phyloP scores from a whole-genome alignment of 1,139 yeast genomes.

The Blastobotrys ciferrii region DNA sequence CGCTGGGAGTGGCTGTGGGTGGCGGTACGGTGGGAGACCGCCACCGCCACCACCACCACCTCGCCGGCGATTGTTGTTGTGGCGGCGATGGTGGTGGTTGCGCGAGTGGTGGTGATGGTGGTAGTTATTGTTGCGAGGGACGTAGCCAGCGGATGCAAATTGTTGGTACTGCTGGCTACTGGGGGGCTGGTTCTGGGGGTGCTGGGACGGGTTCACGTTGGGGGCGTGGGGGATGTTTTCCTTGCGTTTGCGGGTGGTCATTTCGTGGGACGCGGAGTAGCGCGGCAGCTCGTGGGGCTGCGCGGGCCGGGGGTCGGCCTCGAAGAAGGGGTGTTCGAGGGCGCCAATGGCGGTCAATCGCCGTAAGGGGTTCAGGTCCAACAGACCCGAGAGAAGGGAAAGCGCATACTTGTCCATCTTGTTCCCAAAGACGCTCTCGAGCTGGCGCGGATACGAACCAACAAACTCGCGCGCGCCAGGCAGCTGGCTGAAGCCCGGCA shows the following conservation, averaged over 20 bases:
- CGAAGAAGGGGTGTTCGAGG: slow-evolving; percentile 65
- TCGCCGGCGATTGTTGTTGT: slow-evolving; percentile 13
- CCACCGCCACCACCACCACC: slow-evolving; percentile 11
- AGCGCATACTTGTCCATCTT: slow-evolving; percentile 36
- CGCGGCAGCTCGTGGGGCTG: slow-evolving; percentile 52
- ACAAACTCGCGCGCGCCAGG: slow-evolving; percentile 52
- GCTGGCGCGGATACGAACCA: slow-evolving; percentile 49
- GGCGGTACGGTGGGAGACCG: slow-evolving; percentile 10
- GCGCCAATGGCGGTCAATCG: slow-evolving; percentile 82
- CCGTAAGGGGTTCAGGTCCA: slow-evolving; percentile 58
- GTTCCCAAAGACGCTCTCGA: slow-evolving; percentile 49
- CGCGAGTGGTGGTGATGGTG: slow-evolving; percentile 8
- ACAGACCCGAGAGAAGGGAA: slow-evolving; percentile 33
- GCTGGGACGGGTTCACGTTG: slow-evolving; percentile 18
- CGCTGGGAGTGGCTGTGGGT: slow-evolving; percentile 3
- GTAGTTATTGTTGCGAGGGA: slow-evolving; percentile 8
- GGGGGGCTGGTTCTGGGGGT: slow-evolving; percentile 16
- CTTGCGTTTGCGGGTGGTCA: slow-evolving; percentile 67
- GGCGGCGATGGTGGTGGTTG: slow-evolving; percentile 9
- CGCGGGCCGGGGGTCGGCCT: slow-evolving; percentile 61
- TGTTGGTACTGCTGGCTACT: slow-evolving; percentile 2
- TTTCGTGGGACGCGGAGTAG: slow-evolving; percentile 86
- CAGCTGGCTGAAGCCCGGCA: slow-evolving; percentile 63
- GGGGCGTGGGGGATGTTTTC: slow-evolving; percentile 32
- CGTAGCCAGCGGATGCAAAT: slow-evolving; percentile 5